These are phyloP conservation scores for Gastrolobium bilobum DNA, from an alignment of 306 rosid species.

Conservation along the genomic window DNA sequence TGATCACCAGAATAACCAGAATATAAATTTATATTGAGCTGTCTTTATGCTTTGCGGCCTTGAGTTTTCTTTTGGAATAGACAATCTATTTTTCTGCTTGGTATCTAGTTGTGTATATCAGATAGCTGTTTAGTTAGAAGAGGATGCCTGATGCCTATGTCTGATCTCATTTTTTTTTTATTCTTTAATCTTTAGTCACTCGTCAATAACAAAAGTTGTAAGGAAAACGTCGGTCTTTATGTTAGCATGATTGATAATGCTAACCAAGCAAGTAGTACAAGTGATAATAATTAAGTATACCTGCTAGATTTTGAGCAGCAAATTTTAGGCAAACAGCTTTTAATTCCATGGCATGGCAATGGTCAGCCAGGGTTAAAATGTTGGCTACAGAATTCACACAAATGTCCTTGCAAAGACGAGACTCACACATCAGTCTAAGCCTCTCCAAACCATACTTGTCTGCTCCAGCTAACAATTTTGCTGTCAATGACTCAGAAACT, in stretches of 20 bases:
- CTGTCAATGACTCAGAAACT: conserved; percentile 69
- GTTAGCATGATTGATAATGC: conserved; percentile 29
- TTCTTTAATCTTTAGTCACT: conserved; percentile 14
- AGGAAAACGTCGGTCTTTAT: conserved; percentile 20
- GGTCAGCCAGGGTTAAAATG: conserved; percentile 81
- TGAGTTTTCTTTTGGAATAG: conserved; percentile 14
- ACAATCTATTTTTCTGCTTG: conserved; percentile 6
- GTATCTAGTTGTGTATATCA: conserved; percentile 2
- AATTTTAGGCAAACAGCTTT: conserved; percentile 86
- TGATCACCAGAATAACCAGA: conserved; percentile 10
- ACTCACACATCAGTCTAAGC: conserved; percentile 86
- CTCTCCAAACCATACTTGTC: conserved; percentile 78
- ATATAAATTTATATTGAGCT: conserved; percentile 14
- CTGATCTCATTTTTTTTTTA: conserved; percentile 15
- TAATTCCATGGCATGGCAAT: conserved; percentile 70
- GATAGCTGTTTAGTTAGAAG: conserved; percentile 4
- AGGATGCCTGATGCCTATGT: conserved; percentile 15
- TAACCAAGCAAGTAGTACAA: conserved; percentile 18
- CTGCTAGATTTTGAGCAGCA: conserved; percentile 87
- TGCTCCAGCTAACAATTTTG: conserved; percentile 82
- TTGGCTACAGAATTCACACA: conserved; percentile 78
- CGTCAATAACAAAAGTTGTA: background rate
- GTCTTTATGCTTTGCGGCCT: background rate
- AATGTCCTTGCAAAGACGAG: conserved; percentile 84
- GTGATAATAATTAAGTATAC: conserved; percentile 56